Evolutionary conservation across 129 eudicot genomes (phyloP), one percentile per base, ranked within the genome.

Genomic region (Erigeron canadensis): DNA sequence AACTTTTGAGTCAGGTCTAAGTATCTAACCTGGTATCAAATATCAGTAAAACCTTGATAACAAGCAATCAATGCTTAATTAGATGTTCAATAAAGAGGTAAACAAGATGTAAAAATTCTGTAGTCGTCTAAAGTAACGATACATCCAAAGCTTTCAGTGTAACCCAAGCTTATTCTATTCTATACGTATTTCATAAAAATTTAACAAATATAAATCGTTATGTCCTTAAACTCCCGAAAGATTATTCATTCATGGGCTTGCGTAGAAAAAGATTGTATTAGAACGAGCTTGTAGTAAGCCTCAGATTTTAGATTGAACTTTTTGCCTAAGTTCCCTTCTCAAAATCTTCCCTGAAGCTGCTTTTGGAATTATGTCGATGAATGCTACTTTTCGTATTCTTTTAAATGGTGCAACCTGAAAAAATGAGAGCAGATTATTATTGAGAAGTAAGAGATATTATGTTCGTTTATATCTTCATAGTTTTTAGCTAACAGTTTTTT

Each of bases 291-390:
- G 47, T 54, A 12, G 47, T 54, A 12, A 28, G 10, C n/a, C 19
- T 75, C 81, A 93, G 13, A 93, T 45, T 72, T 82, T 87, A 13
- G 96, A 86, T 68, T 75, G 80, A 61, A 68, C 77, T 80, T 87
- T 81, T 39, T 82, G 88, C 22, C 84, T 84, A 10, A 93, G 92
- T 67, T 87, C 96, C 87, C 95, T 77, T 77, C 98, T 85, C 58
- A 93, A 86, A 55, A 93, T 87, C 72, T 93, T 89, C 68, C 96
- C 98, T 0, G 96, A 70, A 42, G 95, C 90, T 6, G 98, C 79
- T 43, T 93, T 93, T 38, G 98, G 98, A 74, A 93, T 85, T 6
- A 62, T 63, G 74, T 82, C 79, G 19, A 77, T 70, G 63, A 87
- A 89, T 60, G 87, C 91, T 42, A 89, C 90, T 77, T 80, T 85